Evolutionary conservation across 495 filamentous ascomycete species (phyloP).

Genomic region (Neurospora cerealis): DNA sequence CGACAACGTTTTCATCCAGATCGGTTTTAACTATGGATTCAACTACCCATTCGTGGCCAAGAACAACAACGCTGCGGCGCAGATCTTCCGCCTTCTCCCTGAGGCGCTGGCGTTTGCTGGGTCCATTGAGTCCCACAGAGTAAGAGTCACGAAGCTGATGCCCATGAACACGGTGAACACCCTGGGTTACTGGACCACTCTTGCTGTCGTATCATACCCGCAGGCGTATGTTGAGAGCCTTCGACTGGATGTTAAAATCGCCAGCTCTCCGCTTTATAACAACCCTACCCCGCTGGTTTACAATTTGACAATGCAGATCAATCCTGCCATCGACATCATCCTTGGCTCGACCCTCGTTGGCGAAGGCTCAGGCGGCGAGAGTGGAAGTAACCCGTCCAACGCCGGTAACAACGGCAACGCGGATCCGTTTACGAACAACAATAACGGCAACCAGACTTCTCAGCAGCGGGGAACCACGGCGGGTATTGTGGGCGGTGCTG

Average conservation of each 20-base stretch:
- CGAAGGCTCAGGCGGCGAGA: constrained; percentile 16
- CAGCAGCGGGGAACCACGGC: constrained; percentile 66
- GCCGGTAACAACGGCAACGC: constrained; percentile 16
- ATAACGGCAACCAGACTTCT: constrained; percentile 32
- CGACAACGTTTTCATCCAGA: constrained; percentile 60
- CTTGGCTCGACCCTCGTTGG: constrained; percentile 41
- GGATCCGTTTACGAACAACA: constrained; percentile 31
- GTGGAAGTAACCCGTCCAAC: constrained; percentile 11
- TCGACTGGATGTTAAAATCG: constrained; percentile 52
- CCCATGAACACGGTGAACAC: constrained; percentile 64
- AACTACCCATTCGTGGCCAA: constrained; percentile 76
- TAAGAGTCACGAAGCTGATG: constrained; percentile 60
- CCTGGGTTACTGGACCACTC: constrained; percentile 73
- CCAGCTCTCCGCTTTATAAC: constrained; percentile 62
- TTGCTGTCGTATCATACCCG: constrained; percentile 69
- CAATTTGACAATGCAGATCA: constrained; percentile 69
- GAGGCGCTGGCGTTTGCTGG: constrained; percentile 62
- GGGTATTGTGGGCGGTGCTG: constrained; percentile 69
- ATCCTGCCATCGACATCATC: constrained; percentile 72
- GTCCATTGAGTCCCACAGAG: constrained; percentile 35
- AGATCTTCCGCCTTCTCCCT: constrained; percentile 80
- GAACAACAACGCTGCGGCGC: constrained; percentile 58
- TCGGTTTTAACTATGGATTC: constrained; percentile 70
- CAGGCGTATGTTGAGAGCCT: constrained; percentile 51
- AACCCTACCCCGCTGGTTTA: constrained; percentile 48